Evolutionary conservation across 2,329 filamentous ascomycete genomes (phyloP), one percentile per base, ranked within the genome.

Genomic region (Fonsecaea erecta): DNA sequence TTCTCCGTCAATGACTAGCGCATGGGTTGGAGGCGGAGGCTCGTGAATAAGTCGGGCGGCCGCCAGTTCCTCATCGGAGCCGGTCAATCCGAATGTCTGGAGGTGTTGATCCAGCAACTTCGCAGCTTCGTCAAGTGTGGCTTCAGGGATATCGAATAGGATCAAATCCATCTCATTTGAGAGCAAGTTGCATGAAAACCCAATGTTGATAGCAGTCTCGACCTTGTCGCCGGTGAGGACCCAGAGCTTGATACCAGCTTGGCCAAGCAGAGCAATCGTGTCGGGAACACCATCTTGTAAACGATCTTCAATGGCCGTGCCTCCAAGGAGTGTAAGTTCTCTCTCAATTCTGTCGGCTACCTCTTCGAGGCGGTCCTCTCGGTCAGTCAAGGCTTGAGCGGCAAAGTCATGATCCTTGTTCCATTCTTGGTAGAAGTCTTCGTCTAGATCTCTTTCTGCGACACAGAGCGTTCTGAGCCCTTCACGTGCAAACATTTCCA

Each of bases 141-240:
- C 89, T 69, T 96, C 92, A 0, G 91, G 86, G 32, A 95, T 85
- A 75, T 96, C 96, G 72, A 99, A 84, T 55, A 96, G 87, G 69
- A 99, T 91, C 67, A 99, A 82, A 71, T 99, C 95, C 95, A 99
- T 97, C 71, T 97, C 92, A 77, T 97, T 99, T 79, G 94, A 93
- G 62, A 99, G 86, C 34, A 99, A 84, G 73, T 99, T 99, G 82
- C 96, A 99, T 11, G 96, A 99, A 79, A 98, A 99, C 1, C 95
- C 95, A 75, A 99, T 99, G 80, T 99, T 99, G 87, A 99, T 99
- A 64, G 96, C 95, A 26, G 95, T 99, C 80, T 99, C 95, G 34
- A 98, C 94, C 79, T 98, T 99, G 83, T 99, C 95, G 69, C 96
- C 95, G 16, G 95, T 99, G 70, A 99, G 82, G 60, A 99, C 95